phyloP scores from a whole-genome alignment of 352 stramenopile genomes.

The Globisporangium perplexum region DNA sequence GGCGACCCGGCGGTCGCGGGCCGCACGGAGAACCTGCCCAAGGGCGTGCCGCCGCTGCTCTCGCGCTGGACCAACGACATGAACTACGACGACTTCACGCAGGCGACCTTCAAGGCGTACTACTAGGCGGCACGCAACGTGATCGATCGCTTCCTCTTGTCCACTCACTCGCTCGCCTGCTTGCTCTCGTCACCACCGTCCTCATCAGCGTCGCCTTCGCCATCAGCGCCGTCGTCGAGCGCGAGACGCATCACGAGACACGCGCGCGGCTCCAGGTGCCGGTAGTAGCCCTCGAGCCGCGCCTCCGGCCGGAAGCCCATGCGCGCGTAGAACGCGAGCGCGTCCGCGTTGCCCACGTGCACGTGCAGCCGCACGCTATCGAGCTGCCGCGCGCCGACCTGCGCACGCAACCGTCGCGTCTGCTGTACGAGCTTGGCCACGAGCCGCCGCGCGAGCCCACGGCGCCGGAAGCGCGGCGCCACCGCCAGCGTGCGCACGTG shows the following conservation, averaged over 20 bases:
- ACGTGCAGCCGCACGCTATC: conserved; percentile 47
- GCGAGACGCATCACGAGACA: conserved; percentile 40
- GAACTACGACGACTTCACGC: conserved; percentile 90
- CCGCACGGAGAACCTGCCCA: conserved; percentile 69
- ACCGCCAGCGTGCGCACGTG: conserved; percentile 46
- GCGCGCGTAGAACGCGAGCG: conserved; percentile 47
- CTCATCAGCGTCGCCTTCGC: neutral
- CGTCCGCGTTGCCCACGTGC: conserved; percentile 52
- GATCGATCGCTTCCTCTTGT: neutral
- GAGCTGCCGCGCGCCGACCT: conserved; percentile 3
- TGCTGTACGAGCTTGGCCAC: conserved; percentile 32
- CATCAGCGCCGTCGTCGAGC: conserved; percentile 8
- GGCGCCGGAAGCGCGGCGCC: conserved; percentile 20
- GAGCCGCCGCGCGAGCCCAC: conserved; percentile 32
- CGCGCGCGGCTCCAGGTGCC: conserved; percentile 44
- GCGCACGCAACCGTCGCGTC: neutral
- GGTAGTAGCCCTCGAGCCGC: conserved; percentile 60
- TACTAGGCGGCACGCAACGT: conserved; percentile 45
- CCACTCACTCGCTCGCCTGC: neutral
- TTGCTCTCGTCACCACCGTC: neutral
- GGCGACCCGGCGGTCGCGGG: conserved; percentile 36
- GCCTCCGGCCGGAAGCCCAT: conserved; percentile 42
- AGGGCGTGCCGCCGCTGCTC: conserved; percentile 77
- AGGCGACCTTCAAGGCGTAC: conserved; percentile 90
- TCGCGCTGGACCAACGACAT: conserved; percentile 84